Evolutionary conservation across 805 yeast genomes (phyloP), one percentile per base, ranked within the genome.

Genomic region (Candida sphagnicola): DNA sequence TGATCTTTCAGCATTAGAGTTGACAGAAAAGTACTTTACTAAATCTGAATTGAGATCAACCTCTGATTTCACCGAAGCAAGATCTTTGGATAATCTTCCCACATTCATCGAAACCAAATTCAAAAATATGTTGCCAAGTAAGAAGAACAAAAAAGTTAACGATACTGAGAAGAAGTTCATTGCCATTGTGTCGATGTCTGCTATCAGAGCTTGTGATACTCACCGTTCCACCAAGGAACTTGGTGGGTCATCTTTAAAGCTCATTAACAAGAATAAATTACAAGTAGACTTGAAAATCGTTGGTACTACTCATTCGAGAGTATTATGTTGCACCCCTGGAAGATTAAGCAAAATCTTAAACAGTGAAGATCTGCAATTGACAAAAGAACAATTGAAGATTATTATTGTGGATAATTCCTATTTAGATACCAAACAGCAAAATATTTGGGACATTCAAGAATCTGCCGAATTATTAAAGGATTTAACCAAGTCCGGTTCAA

Each of bases 171-270:
- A 74, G 19, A 72, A 74, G 38, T 65, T 73, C 61, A 56, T 78
- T 46, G 59, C 82, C 12, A 60, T 82, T 1, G 51, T 83, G 12
- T 74, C 90, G 0, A 74, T 84, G 69, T 86, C 95, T 0, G 93
- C 95, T 8, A 66, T 88, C 17, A 73, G 97, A 48, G 93, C 88
- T 2, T 91, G 96, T 52, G 96, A 90, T 51, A 72, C 88, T 2
- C 82, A 76, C 53, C 74, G 95, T 47, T 78, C 85, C 1, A 59
- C 75, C 38, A 70, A 61, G 55, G 71, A 50, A 39, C 42, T 67
- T n/a, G 50, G 66, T 28, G 72, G 77, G 8, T 75, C 80, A 0
- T 75, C 88, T 3, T 49, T 85, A 34, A 87, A 86, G 56, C 56
- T 87, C 34, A 86, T 87, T 51, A 76, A 82, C 45, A 87, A 87